phyloP scores from a whole-genome alignment of 2,329 filamentous ascomycete genomes.

The Trichothecium roseum region DNA sequence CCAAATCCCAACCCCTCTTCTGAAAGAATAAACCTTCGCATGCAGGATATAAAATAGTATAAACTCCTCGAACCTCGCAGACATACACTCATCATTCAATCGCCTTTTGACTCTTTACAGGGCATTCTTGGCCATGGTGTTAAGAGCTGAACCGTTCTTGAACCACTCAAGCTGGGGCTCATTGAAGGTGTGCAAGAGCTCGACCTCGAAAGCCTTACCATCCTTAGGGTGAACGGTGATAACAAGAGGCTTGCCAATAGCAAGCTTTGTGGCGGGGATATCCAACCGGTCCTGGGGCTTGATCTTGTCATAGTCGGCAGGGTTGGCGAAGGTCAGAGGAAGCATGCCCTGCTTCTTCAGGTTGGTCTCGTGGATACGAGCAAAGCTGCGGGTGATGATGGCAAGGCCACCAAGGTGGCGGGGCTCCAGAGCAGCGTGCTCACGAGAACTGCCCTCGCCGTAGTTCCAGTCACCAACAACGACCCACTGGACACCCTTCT shows the following conservation, averaged over 20 bases:
- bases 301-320: constrained; percentile 97
- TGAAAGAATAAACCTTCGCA: too few species aligned
- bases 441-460: constrained; percentile 92
- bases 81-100: constrained; percentile 6
- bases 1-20: too few species aligned
- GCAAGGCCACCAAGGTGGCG: constrained; percentile 93
- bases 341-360: constrained; percentile 99
- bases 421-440: constrained; percentile 96
- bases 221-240: constrained; percentile 87
- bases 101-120: constrained; percentile 17
- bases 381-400: constrained; percentile 91
- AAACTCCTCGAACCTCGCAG: too few species aligned
- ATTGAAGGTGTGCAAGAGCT: constrained; percentile 95
- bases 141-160: constrained; percentile 92
- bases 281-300: constrained; percentile 79
- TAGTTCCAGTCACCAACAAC: constrained; percentile 99
- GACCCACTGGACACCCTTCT: constrained; percentile 91
- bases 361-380: constrained; percentile 99
- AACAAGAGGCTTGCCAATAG: constrained; percentile 85
- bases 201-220: constrained; percentile 68
- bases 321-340: constrained; percentile 88
- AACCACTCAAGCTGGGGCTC: constrained; percentile 98
- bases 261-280: constrained; percentile 78
- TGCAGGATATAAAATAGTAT: too few species aligned
- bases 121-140: constrained; percentile 84